These are phyloP conservation scores for Kodamaea restingae DNA, from an alignment of 805 yeast species.

Conservation along the genomic window DNA sequence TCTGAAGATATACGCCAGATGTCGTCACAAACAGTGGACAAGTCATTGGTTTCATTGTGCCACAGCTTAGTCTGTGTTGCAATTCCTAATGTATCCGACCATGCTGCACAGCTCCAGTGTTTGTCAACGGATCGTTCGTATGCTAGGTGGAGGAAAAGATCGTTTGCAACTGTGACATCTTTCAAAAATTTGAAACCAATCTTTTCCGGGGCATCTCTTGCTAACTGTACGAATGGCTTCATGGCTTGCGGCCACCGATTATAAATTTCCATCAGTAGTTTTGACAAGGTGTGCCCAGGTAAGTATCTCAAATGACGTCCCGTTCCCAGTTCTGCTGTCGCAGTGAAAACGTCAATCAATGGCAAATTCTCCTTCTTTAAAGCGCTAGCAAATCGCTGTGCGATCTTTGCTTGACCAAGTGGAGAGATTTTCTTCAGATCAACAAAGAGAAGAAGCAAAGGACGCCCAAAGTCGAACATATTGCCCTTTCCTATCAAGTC, in stretches of 20 bases:
- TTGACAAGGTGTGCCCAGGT: slow-evolving; percentile 35
- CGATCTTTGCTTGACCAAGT: slow-evolving; percentile 43
- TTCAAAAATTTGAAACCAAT: slow-evolving; percentile 34
- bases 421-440: slow-evolving; percentile 42
- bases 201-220: slow-evolving; percentile 34
- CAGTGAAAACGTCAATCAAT: slow-evolving; percentile 33
- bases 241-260: slow-evolving; percentile 46
- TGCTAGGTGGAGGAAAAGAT: slow-evolving; percentile 77
- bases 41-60: slow-evolving; percentile 32
- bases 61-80: slow-evolving; percentile 61
- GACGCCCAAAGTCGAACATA: slow-evolving; percentile 41
- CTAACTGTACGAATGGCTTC: slow-evolving; percentile 29
- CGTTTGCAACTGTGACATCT: slow-evolving; percentile 45
- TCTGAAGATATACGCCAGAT: slow-evolving; percentile 58
- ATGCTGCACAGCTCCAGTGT: slow-evolving; percentile 81
- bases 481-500: slow-evolving; percentile 41
- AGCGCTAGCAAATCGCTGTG: slow-evolving; percentile 42
- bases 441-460: slow-evolving; percentile 49
- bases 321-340: slow-evolving; percentile 1
- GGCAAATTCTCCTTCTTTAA: slow-evolving; percentile 39
- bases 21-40: slow-evolving; percentile 55
- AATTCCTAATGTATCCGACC: slow-evolving; percentile 83
- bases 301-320: slow-evolving; percentile 19
- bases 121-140: slow-evolving; percentile 79
- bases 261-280: slow-evolving; percentile 52